Base-by-base conservation (phyloP, 2,329 filamentous ascomycete species). In the Cytospora leucostoma region DNA sequence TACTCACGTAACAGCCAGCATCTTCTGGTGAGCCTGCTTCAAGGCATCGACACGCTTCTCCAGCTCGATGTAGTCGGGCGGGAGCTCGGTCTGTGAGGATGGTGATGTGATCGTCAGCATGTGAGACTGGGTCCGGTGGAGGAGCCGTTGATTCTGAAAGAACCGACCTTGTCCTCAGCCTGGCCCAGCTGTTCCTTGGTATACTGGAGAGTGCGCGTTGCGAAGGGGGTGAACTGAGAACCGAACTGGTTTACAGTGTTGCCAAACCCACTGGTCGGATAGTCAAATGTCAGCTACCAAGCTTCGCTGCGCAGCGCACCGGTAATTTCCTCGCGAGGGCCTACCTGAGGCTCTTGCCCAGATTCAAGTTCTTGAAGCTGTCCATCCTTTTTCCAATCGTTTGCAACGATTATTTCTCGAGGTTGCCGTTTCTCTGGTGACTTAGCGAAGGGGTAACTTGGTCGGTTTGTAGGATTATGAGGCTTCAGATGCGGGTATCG, bases 21-120 rank as follows among this genome's bases (percentile, higher is more conserved):
- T 91, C 83, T 96, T 97, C 81, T 96, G 92, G 79, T 99, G 95
- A 65, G 96, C 95, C 74, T 91, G 88, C 84, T 97, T 98, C 75
- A 99, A 83, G 65, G 95, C 95, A 86, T 99, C 95, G 73, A 98
- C 93, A 69, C 94, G 89, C 86, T 97, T 97, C 86, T 99, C 95
- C 67, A 99, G 90, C 78, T 98, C 93, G 75, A 97, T 91, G 79
- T 99, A 99, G 79, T 98, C 95, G 70, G 93, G 89, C 53, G 95
- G 95, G 51, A 99, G 91, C 80, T 98, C 90, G 68, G 95, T 99
- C 92, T 96, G 71, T 66, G 61, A 59, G 40, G 59, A 15, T 11
- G 13, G 21, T 44, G 51, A 57, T 61, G 21, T 44, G 51, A 57
- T 61, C 51, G 49, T 44, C 27, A 37, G 54, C 27, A 56, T 60